Conservation (phyloP, 345 rosid species). For the Nasturtium officinale region DNA sequence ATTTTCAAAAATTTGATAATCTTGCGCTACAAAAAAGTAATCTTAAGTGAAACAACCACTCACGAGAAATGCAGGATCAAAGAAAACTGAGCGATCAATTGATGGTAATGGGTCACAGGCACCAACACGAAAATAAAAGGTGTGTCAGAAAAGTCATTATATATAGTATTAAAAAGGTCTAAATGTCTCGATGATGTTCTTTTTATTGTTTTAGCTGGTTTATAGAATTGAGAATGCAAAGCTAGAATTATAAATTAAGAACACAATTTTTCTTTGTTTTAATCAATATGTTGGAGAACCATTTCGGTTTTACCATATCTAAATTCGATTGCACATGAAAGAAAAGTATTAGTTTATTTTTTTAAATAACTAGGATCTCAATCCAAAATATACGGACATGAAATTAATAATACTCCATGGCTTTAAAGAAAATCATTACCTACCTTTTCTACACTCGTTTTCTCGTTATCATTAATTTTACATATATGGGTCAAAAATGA, state of each 20-base stretch:
- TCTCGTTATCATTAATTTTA: background rate
- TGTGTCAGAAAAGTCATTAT: background rate
- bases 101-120: slow-evolving; percentile 14
- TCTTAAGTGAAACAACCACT: slow-evolving; percentile 10
- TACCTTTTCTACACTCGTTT: background rate
- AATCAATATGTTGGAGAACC: background rate
- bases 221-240: background rate
- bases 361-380: background rate
- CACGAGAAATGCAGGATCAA: background rate
- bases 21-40: background rate
- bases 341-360: background rate
- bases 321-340: slow-evolving; percentile 4
- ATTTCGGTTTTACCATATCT: background rate
- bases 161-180: background rate
- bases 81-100: slow-evolving; percentile 12
- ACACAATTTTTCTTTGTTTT: background rate
- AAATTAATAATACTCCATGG: background rate
- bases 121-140: slow-evolving; percentile 4
- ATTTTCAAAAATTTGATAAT: background rate
- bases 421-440: background rate
- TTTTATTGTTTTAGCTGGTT: background rate
- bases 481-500: background rate
- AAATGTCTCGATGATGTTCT: background rate
- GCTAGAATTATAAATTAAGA: slow-evolving; percentile 1
- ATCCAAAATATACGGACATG: background rate